A percentile compares a stretch with the other conserved stretches of the same genome.
phyloP scores from a whole-genome alignment of 1,139 yeast genomes.

The Scheffersomyces parashehatae region DNA sequence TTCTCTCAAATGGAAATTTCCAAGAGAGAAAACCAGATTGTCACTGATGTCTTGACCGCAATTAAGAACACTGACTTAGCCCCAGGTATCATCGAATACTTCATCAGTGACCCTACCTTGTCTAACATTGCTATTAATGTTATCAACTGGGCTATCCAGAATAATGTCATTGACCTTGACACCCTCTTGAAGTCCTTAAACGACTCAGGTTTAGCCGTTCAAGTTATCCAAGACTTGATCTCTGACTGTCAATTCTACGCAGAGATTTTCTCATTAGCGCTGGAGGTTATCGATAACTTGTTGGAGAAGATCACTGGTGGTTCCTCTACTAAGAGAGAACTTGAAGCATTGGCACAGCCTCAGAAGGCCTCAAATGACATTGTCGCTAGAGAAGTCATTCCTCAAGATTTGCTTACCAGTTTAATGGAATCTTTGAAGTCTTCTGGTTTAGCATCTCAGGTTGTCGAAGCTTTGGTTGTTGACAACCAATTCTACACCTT shows the following conservation, averaged over 20 bases:
- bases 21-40: slow-evolving; percentile 43
- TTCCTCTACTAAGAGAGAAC: slow-evolving; percentile 4
- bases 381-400: slow-evolving; percentile 11
- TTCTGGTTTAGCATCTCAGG: slow-evolving; percentile 46
- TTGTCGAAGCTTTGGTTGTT: slow-evolving; percentile 41
- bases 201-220: slow-evolving; percentile 46
- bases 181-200: slow-evolving; percentile 45
- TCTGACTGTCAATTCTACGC: slow-evolving; percentile 44
- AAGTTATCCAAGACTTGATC: slow-evolving; percentile 39
- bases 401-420: slow-evolving; percentile 27
- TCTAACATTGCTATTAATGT: slow-evolving; percentile 31
- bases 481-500: slow-evolving; percentile 40
- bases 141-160: slow-evolving; percentile 32
- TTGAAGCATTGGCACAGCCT: neutral
- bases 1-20: slow-evolving; percentile 26
- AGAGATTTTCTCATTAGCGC: slow-evolving; percentile 40
- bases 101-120: slow-evolving; percentile 35
- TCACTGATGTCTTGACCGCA: slow-evolving; percentile 43
- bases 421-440: slow-evolving; percentile 48
- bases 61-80: slow-evolving; percentile 43
- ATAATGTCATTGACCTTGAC: slow-evolving; percentile 34
- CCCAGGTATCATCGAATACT: slow-evolving; percentile 34
- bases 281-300: slow-evolving; percentile 31
- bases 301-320: slow-evolving; percentile 23
- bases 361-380: neutral